Percentiles rank a stretch among this genome's conserved stretches.
These are phyloP conservation scores for Penicillium paxilli DNA, from an alignment of 495 filamentous ascomycete genomes.

Conservation along the genomic window DNA sequence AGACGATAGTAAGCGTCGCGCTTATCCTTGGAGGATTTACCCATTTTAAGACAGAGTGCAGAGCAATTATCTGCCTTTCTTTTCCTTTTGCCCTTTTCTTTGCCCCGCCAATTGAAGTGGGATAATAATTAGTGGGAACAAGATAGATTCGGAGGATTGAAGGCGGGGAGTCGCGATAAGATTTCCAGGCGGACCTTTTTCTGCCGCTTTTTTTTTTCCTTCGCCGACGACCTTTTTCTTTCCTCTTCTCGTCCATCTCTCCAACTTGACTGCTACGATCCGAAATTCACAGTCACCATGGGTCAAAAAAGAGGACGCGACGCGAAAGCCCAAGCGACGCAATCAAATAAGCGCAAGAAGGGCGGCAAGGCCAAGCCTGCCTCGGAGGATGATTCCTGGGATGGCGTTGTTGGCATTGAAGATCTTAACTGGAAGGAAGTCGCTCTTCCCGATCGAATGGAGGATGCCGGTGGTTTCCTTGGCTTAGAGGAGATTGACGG, in stretches of 20 bases:
- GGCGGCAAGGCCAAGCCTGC: constrained; percentile 27
- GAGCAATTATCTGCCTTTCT: background rate
- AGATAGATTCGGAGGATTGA: constrained; percentile 21
- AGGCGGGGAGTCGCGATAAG: constrained; percentile 34
- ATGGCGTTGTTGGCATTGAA: constrained; percentile 50
- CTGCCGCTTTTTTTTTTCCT: constrained; percentile 44
- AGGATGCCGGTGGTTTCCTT: constrained; percentile 93
- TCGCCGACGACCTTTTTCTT: constrained; percentile 15
- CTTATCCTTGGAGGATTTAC: constrained; percentile 98
- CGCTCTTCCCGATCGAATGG: constrained; percentile 77
- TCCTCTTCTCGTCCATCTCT: background rate
- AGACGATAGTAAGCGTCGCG: constrained; percentile 96
- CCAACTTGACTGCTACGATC: background rate
- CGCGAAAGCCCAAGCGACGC: constrained; percentile 25
- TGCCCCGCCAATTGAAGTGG: constrained; percentile 12
- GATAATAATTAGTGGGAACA: no score
- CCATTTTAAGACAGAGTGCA: constrained; percentile 66
- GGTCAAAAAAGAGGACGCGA: constrained; percentile 52
- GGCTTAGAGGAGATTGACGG: constrained; percentile 91
- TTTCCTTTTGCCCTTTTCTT: background rate
- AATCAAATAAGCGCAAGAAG: constrained; percentile 54
- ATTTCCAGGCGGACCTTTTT: constrained; percentile 39
- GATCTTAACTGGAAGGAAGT: constrained; percentile 81
- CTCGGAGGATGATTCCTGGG: constrained; percentile 23
- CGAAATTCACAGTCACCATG: constrained; percentile 23